These are phyloP conservation scores for Ajuga reptans DNA, from an alignment of 305 asterid genomes.

Conservation along the genomic window DNA sequence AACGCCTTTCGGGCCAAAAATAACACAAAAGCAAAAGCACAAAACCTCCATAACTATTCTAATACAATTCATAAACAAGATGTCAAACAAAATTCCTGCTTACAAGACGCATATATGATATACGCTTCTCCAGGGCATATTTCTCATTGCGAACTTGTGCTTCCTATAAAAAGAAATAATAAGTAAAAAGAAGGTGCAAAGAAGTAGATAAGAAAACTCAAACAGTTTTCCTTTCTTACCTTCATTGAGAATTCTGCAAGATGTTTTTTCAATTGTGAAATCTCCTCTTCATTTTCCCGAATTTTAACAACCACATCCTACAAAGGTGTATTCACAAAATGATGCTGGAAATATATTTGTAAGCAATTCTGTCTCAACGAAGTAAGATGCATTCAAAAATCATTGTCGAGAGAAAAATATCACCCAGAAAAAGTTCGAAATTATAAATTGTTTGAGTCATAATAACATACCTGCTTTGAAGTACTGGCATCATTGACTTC, in stretches of 20 bases:
- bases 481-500: conserved; percentile 44
- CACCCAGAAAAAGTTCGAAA: background rate
- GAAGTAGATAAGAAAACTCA: conserved; percentile 12
- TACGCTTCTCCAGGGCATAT: conserved; percentile 78
- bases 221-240: conserved; percentile 34
- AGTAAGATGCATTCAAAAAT: background rate
- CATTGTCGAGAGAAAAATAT: background rate
- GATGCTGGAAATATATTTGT: conserved; percentile 18
- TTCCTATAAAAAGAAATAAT: conserved; percentile 47
- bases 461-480: conserved; percentile 60
- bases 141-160: conserved; percentile 77
- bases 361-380: background rate
- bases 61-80: conserved; percentile 12
- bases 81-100: conserved; percentile 25
- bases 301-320: conserved; percentile 61
- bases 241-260: conserved; percentile 71
- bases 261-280: conserved; percentile 62
- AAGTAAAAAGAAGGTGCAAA: conserved; percentile 8
- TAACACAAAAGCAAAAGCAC: conserved; percentile 1
- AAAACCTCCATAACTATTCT: conserved; percentile 21
- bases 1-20: conserved; percentile 53
- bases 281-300: conserved; percentile 83
- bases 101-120: conserved; percentile 96
- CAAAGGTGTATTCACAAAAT: conserved; percentile 24
- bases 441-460: conserved; percentile 2